Evolutionary conservation across 768 basidiomycete species (phyloP).

Genomic region (Kwoniella europaea): DNA sequence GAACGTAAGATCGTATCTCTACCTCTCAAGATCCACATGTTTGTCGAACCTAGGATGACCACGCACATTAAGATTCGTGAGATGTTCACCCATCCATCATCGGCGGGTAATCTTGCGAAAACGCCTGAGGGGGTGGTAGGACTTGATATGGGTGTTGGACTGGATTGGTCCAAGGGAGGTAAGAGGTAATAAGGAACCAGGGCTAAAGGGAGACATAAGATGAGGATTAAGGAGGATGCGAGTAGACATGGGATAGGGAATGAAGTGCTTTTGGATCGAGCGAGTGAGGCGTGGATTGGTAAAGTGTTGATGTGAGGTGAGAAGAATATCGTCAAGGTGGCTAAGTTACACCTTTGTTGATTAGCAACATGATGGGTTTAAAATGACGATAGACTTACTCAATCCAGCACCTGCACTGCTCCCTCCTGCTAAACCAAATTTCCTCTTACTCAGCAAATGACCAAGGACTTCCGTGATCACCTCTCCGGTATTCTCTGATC

Average conservation of each 20-base stretch:
- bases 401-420: slow-evolving; percentile 53
- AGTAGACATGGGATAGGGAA: slow-evolving; percentile 52
- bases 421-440: slow-evolving; percentile 33
- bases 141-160: slow-evolving; percentile 14
- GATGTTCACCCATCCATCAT: slow-evolving; percentile 52
- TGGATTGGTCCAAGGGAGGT: slow-evolving; percentile 21
- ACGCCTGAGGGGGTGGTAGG: slow-evolving; percentile 39
- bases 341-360: slow-evolving; percentile 16
- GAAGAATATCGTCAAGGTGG: slow-evolving; percentile 50
- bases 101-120: slow-evolving; percentile 37
- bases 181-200: slow-evolving; percentile 58
- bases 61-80: slow-evolving; percentile 51
- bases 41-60: slow-evolving; percentile 42
- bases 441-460: slow-evolving; percentile 18
- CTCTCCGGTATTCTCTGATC: background rate
- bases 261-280: slow-evolving; percentile 45
- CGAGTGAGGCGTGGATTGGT: slow-evolving; percentile 47
- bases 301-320: slow-evolving; percentile 56
- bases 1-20: slow-evolving; percentile 45
- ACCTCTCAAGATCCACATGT: slow-evolving; percentile 49
- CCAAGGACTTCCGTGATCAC: slow-evolving; percentile 10
- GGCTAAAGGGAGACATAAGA: slow-evolving; percentile 50
- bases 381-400: slow-evolving; percentile 35
- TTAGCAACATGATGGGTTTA: background rate
- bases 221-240: slow-evolving; percentile 40